These are phyloP conservation scores for Cystofilobasidium ferigula DNA, from an alignment of 768 basidiomycete genomes.

Conservation along the genomic window DNA sequence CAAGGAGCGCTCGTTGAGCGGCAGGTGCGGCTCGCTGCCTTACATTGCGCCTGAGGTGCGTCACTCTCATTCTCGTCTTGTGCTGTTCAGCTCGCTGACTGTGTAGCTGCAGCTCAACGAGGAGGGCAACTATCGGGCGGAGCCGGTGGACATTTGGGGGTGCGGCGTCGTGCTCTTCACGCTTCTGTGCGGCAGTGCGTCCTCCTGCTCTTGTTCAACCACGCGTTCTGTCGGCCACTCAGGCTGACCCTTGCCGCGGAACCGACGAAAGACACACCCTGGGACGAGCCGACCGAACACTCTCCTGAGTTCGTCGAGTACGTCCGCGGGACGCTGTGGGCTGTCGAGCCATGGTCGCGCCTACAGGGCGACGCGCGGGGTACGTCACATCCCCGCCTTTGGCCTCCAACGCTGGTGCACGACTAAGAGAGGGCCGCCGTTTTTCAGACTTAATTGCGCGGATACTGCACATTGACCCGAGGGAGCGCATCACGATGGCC, in stretches of 20 bases:
- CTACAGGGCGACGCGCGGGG: slow-evolving; percentile 53
- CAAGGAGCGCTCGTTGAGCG: slow-evolving; percentile 60
- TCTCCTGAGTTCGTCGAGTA: slow-evolving; percentile 74
- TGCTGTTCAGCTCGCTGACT: neutral
- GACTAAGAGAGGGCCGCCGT: neutral
- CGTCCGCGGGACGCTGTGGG: slow-evolving; percentile 58
- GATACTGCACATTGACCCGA: slow-evolving; percentile 62
- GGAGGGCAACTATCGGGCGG: slow-evolving; percentile 64
- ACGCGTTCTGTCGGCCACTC: neutral
- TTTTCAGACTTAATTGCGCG: slow-evolving; percentile 59
- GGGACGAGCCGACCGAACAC: slow-evolving; percentile 79
- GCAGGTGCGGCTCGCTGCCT: slow-evolving; percentile 81
- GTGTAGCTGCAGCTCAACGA: slow-evolving; percentile 49
- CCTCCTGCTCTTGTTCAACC: neutral
- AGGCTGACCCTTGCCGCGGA: neutral
- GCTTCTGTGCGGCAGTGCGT: slow-evolving; percentile 70
- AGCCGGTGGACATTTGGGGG: slow-evolving; percentile 93
- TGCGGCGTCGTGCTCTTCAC: slow-evolving; percentile 90
- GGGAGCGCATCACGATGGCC: slow-evolving; percentile 53
- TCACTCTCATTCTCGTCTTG: neutral
- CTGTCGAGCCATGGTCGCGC: slow-evolving; percentile 66
- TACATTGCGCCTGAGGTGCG: slow-evolving; percentile 88
- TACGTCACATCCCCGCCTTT: slow-evolving; percentile 39
- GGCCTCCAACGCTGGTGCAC: neutral
- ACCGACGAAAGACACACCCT: slow-evolving; percentile 79